These are phyloP conservation scores for Neurospora sp. DNA, from an alignment of 2,329 filamentous ascomycete species.

Conservation along the genomic window DNA sequence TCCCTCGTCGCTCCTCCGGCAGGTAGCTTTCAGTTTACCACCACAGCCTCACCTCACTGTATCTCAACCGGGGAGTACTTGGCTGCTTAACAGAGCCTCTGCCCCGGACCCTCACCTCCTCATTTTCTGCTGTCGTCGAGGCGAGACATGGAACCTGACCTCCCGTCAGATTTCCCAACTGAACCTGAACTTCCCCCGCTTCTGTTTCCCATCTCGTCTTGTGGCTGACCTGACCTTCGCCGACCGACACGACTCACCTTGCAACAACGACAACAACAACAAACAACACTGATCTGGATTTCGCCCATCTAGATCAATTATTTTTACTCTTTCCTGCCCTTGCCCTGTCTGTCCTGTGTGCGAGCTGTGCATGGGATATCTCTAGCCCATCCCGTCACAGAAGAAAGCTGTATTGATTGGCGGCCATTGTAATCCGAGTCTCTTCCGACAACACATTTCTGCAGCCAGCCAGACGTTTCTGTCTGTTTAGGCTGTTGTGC, in stretches of 20 bases:
- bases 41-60: conserved; percentile 19
- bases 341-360: background rate
- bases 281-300: background rate
- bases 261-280: background rate
- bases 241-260: background rate
- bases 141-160: background rate
- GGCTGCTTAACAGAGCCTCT: background rate
- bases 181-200: background rate
- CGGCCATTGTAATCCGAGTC: background rate
- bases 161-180: background rate
- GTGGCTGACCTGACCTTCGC: background rate
- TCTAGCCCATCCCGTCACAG: background rate
- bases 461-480: background rate
- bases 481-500: background rate
- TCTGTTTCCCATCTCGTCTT: background rate
- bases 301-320: background rate
- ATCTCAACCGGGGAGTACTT: background rate
- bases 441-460: background rate
- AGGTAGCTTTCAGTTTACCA: conserved; percentile 6
- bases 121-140: background rate
- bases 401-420: background rate
- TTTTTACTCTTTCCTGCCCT: background rate
- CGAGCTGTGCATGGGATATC: background rate
- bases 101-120: conserved; percentile 3
- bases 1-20: background rate